Percentiles rank a stretch among this genome's conserved stretches.
These are phyloP conservation scores for Parathielavia appendiculata DNA, from an alignment of 495 filamentous ascomycete genomes.

Conservation along the genomic window DNA sequence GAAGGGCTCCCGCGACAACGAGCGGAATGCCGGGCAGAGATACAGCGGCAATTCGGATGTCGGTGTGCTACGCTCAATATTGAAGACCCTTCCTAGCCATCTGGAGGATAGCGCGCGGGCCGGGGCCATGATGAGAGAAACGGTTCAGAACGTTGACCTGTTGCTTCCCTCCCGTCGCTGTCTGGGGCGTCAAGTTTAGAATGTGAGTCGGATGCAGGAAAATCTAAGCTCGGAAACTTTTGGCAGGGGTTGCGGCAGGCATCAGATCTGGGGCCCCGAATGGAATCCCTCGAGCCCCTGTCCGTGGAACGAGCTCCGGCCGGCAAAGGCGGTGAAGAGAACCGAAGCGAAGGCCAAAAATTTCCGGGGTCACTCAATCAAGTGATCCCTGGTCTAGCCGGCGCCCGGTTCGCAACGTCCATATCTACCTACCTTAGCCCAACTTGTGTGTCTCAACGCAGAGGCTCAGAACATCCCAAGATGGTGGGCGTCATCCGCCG, in stretches of 20 bases:
- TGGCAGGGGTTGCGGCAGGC: conserved; percentile 20
- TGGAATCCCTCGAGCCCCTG: not conserved
- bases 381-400: not conserved
- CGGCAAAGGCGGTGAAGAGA: conserved; percentile 26
- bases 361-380: conserved; percentile 12
- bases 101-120: conserved; percentile 25
- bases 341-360: conserved; percentile 21
- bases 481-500: conserved; percentile 80
- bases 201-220: not conserved
- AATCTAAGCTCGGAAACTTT: not conserved
- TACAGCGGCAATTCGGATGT: conserved; percentile 38
- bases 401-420: conserved; percentile 14
- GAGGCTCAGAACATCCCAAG: conserved; percentile 31
- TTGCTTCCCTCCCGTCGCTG: not conserved
- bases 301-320: conserved; percentile 10
- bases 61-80: conserved; percentile 32
- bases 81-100: conserved; percentile 41
- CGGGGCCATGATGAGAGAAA: conserved; percentile 20
- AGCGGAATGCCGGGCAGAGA: conserved; percentile 39
- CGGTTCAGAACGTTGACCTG: conserved; percentile 5
- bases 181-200: not conserved
- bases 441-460: conserved; percentile 4
- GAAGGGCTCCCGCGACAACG: conserved; percentile 1
- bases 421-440: not conserved
- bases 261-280: not conserved